Percentiles rank a stretch among this genome's conserved stretches.
Evolutionary conservation across 208 protist genomes (phyloP).

Genomic region (Tritrichomonas foetus): DNA sequence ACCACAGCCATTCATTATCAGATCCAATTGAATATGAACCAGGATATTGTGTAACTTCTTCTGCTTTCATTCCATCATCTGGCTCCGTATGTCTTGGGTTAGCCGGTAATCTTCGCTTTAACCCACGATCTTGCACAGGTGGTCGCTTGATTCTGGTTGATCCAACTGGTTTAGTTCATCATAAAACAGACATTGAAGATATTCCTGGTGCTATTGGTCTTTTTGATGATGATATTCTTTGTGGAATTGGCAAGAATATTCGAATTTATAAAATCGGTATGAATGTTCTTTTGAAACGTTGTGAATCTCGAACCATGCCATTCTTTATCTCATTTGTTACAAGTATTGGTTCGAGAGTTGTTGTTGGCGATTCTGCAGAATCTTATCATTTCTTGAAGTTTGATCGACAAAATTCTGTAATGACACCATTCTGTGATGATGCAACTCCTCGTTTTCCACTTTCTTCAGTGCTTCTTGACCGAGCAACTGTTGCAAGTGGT

Average conservation of each 20-base stretch:
- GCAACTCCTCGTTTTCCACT: neutral
- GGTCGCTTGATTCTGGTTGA: neutral
- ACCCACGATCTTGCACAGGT: neutral
- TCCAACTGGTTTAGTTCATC: neutral
- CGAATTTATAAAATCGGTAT: neutral
- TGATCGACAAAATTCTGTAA: neutral
- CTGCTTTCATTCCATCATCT: neutral
- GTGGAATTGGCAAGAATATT: neutral
- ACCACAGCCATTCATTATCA: too few relatives aligned
- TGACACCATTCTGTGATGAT: neutral
- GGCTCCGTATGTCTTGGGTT: neutral
- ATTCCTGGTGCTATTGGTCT: neutral
- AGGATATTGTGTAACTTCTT: neutral
- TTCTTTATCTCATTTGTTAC: neutral
- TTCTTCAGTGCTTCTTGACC: neutral
- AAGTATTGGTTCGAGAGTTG: neutral
- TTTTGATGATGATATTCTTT: neutral
- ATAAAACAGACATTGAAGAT: neutral
- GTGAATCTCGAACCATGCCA: neutral
- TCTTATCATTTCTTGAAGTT: conserved; percentile 14
- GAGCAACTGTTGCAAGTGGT: neutral
- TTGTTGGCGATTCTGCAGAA: neutral
- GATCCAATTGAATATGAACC: neutral
- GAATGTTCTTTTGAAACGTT: neutral
- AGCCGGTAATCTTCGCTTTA: neutral